Percentiles rank a stretch among this genome's conserved stretches.
These are phyloP conservation scores for Thalassiosira mediterranea DNA, from an alignment of 352 stramenopile species.

Conservation along the genomic window DNA sequence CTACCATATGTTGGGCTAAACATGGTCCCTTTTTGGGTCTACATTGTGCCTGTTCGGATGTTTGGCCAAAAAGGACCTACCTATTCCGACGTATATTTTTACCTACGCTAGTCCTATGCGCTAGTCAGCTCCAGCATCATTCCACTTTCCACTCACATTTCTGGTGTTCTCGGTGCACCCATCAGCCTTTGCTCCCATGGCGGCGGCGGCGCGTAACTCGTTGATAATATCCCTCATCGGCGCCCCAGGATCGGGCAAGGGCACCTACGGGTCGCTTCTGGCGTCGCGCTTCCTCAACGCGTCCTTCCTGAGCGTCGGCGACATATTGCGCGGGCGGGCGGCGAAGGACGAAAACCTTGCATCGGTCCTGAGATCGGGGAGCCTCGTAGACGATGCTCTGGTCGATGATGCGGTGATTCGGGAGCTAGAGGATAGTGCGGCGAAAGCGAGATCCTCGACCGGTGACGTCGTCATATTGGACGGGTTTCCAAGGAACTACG, in stretches of 20 bases:
- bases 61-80: too few relatives aligned
- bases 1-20: too few relatives aligned
- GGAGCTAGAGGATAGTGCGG: background rate
- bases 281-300: conserved; percentile 47
- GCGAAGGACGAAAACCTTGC: conserved; percentile 27
- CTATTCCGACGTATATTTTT: too few relatives aligned
- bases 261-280: conserved; percentile 74
- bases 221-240: conserved; percentile 37
- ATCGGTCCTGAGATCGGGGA: conserved; percentile 55
- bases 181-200: background rate
- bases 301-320: conserved; percentile 63
- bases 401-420: conserved; percentile 56
- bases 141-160: too few relatives aligned
- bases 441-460: background rate
- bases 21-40: too few relatives aligned
- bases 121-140: too few relatives aligned
- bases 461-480: conserved; percentile 64
- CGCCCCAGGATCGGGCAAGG: conserved; percentile 33
- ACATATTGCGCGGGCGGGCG: conserved; percentile 60
- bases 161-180: too few relatives aligned
- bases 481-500: conserved; percentile 73
- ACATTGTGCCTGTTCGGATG: too few relatives aligned
- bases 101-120: too few relatives aligned
- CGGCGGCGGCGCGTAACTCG: background rate
- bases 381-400: conserved; percentile 62